Evolutionary conservation across 148 eudicot genomes (phyloP), one percentile per base, ranked within the genome.

Genomic region (Dianthus caryophyllus): DNA sequence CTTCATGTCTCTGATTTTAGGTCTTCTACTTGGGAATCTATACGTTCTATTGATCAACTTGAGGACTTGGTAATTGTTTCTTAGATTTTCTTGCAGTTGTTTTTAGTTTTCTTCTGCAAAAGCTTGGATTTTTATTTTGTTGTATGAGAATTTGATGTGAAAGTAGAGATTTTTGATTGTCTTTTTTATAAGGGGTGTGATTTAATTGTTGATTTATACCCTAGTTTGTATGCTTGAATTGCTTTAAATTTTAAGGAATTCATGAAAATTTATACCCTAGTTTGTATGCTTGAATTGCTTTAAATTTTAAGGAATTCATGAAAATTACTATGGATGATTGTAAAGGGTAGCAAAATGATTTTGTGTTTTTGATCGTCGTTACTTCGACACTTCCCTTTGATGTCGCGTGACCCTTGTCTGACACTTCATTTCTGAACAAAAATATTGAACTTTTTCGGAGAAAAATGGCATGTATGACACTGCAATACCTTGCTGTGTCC

Each of bases 1-100:
- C 20, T 88, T 50, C 80, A 77, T 46, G 84, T 71, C 66, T 79
- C 94, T 63, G 89, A 90, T 79, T 90, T 90, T 70, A 79, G 81
- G 9, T 77, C 78, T 67, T 68, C 53, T 67, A 84, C 94, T 47
- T 87, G 81, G 76, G 84, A 81, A 66, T 76, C 84, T 70, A 30
- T 61, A 64, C 83, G 73, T 7, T 84, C 97, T 1, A 47, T 77
- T 52, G 73, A 65, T 55, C 79, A 85, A 41, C 91, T 90, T 14
- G 94, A 90, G 59, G 91, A 90, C 80, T 61, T 90, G 96, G 96
- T 88, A 57, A n/a, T 8, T 41, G 0, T 12, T 46, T 27, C 30
- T 50, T 26, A 59, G 44, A 48, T 1, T 13, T 24, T 9, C 7
- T 1, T 36, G 14, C 2, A 13, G 21, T 68, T 24, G 68, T 11